These are phyloP conservation scores for Xylariales sp. DNA, from an alignment of 2,329 filamentous ascomycete genomes.

Conservation along the genomic window DNA sequence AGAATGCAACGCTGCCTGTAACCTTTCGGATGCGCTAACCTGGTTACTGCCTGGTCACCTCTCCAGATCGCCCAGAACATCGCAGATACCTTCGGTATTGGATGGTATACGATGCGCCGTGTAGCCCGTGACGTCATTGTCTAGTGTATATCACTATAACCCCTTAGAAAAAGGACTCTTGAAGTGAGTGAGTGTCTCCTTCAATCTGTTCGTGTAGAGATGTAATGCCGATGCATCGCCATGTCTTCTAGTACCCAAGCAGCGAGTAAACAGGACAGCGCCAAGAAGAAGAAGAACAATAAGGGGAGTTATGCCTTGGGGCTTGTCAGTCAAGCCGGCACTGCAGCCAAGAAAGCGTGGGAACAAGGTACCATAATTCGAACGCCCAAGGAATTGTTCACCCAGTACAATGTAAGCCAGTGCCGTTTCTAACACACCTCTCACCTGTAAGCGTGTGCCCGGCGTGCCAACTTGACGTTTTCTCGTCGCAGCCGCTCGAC, in stretches of 20 bases:
- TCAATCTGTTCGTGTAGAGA: neutral
- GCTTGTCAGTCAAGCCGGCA: neutral
- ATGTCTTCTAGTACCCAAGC: neutral
- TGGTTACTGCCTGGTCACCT: too few species aligned
- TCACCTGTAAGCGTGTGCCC: neutral
- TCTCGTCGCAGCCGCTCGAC: neutral
- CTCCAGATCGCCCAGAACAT: too few species aligned
- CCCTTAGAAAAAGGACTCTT: neutral
- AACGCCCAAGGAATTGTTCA: constrained; percentile 20
- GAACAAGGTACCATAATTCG: constrained; percentile 14
- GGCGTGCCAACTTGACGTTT: neutral
- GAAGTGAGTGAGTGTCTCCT: too few species aligned
- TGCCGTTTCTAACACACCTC: neutral
- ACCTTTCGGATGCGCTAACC: too few species aligned
- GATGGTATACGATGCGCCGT: neutral
- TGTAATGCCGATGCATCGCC: neutral
- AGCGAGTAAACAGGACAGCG: neutral
- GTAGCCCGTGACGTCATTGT: constrained; percentile 3
- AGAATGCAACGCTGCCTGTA: too few species aligned
- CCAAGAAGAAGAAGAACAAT: constrained; percentile 8
- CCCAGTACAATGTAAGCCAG: constrained; percentile 22
- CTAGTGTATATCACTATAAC: neutral
- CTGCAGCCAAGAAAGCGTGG: constrained; percentile 22
- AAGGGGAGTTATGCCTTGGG: constrained; percentile 1
- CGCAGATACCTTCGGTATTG: neutral